A percentile compares a stretch with the other conserved stretches of the same genome.
These are phyloP conservation scores for Erysimum pusillum DNA, from an alignment of 441 rosid genomes.

Conservation along the genomic window DNA sequence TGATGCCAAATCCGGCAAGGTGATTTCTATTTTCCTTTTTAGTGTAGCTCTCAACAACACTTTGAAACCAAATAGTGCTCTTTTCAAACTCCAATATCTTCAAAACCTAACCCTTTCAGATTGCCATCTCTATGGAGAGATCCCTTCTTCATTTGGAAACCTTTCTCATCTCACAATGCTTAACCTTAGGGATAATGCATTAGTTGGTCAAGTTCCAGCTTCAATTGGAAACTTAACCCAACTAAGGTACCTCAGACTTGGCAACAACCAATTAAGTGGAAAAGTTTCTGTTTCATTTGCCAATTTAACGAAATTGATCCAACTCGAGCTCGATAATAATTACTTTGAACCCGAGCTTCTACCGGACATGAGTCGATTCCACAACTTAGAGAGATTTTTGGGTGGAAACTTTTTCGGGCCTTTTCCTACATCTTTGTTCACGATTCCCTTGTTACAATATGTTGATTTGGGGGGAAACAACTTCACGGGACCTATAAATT, in stretches of 20 bases:
- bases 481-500: neutral
- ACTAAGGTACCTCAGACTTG: neutral
- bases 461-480: neutral
- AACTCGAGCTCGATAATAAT: neutral
- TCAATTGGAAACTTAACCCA: neutral
- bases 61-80: neutral
- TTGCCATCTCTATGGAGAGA: neutral
- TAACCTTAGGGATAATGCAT: neutral
- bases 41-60: neutral
- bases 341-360: neutral
- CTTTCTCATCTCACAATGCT: neutral
- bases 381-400: neutral
- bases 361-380: neutral
- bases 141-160: neutral
- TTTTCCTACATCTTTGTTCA: neutral
- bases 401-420: neutral
- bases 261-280: neutral
- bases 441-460: neutral
- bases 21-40: too few relatives aligned
- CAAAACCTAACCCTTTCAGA: neutral
- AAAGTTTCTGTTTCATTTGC: neutral
- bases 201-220: constrained; percentile 1
- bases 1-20: neutral
- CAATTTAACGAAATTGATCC: neutral
- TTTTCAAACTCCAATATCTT: constrained; percentile 6